These are phyloP conservation scores for Pyracantha coccinea DNA, from an alignment of 331 rosid species.

Conservation along the genomic window DNA sequence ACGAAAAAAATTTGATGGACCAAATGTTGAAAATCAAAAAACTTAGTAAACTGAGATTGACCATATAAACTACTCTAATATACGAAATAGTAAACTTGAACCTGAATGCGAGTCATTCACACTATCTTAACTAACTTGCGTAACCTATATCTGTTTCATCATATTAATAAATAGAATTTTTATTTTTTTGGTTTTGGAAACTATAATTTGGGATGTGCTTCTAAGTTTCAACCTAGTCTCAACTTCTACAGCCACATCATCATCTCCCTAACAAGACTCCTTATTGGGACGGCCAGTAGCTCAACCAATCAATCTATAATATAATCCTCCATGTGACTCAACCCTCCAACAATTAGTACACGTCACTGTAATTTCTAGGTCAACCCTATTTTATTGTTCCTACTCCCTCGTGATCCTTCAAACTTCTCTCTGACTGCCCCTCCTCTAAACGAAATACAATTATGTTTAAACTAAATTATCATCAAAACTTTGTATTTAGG, in stretches of 20 bases:
- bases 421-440: background rate
- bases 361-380: background rate
- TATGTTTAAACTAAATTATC: background rate
- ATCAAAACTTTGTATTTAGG: background rate
- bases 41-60: no score
- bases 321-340: background rate
- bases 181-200: no score
- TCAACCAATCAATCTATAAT: background rate
- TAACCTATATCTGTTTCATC: no score
- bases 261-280: background rate
- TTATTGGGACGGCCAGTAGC: background rate
- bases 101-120: no score
- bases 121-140: no score
- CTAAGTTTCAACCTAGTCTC: background rate
- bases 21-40: no score
- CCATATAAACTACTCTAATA: no score
- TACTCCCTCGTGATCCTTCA: background rate
- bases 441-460: background rate
- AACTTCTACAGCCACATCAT: background rate
- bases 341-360: background rate
- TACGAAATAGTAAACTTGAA: no score
- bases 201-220: background rate
- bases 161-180: no score
- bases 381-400: background rate
- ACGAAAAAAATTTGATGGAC: no score